These are phyloP conservation scores for Leccinum imitatum DNA, from an alignment of 768 basidiomycete species.

Conservation along the genomic window DNA sequence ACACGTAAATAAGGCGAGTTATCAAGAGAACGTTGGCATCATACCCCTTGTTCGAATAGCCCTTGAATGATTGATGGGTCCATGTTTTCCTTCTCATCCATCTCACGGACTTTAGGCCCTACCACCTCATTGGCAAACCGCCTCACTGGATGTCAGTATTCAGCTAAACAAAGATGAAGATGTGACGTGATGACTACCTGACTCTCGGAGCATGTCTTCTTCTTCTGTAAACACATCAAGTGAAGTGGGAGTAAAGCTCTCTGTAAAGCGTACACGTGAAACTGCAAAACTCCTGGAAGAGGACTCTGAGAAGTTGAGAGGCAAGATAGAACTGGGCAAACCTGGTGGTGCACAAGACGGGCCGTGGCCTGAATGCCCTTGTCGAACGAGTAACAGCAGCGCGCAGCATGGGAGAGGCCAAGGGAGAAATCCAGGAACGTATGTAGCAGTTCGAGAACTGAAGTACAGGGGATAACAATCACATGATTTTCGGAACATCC, in stretches of 20 bases:
- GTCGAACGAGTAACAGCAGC: conserved; percentile 16
- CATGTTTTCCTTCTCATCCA: conserved; percentile 98
- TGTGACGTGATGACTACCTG: conserved; percentile 51
- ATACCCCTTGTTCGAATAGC: conserved; percentile 92
- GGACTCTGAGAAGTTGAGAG: not conserved
- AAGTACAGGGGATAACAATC: too few relatives aligned
- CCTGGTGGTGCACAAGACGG: conserved; percentile 13
- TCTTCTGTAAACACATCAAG: conserved; percentile 89
- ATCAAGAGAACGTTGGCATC: conserved; percentile 24
- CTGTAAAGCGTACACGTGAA: conserved; percentile 29
- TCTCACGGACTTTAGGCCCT: conserved; percentile 88
- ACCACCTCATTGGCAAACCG: conserved; percentile 90
- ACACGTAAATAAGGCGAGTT: not conserved
- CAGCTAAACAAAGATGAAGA: not conserved
- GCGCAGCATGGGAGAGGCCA: conserved; percentile 27
- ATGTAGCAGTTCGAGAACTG: too few relatives aligned
- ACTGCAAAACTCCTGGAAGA: conserved; percentile 24
- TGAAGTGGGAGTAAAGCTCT: conserved; percentile 46
- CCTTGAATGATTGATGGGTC: conserved; percentile 83
- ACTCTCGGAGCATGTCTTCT: conserved; percentile 89
- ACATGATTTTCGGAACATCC: too few relatives aligned
- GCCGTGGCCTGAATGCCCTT: conserved; percentile 7
- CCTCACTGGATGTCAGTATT: conserved; percentile 51
- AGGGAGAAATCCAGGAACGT: not conserved
- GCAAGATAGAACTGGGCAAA: conserved; percentile 7